phyloP scores from a whole-genome alignment of 805 yeast genomes.

The Clavispora carvajalis region DNA sequence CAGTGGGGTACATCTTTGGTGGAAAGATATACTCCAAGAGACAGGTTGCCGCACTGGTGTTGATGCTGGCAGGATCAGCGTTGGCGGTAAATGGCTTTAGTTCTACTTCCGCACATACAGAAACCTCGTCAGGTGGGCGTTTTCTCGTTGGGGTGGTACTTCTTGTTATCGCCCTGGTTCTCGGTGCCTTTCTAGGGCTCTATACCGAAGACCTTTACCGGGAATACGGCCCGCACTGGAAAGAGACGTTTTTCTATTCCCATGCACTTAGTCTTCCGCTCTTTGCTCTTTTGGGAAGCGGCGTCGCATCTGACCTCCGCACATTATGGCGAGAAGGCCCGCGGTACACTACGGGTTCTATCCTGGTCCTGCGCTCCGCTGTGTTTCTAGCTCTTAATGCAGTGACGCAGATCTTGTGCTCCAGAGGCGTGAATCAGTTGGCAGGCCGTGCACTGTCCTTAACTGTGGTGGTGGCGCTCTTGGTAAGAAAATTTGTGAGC shows the following conservation, averaged over 20 bases:
- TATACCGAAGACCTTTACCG: conserved; percentile 48
- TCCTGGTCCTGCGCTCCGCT: conserved; percentile 11
- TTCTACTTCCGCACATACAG: neutral
- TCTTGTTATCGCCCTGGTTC: conserved; percentile 42
- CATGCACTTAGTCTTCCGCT: conserved; percentile 54
- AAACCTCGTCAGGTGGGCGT: neutral
- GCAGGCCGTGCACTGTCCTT: conserved; percentile 56
- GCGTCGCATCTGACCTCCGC: conserved; percentile 12
- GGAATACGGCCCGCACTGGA: conserved; percentile 56
- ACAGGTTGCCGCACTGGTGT: conserved; percentile 47
- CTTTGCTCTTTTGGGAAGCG: conserved; percentile 33
- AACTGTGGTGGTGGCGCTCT: conserved; percentile 55
- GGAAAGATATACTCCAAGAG: conserved; percentile 37
- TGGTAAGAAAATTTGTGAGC: conserved; percentile 58
- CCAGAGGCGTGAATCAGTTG: conserved; percentile 61
- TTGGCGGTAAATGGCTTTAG: conserved; percentile 23
- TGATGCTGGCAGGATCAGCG: conserved; percentile 54
- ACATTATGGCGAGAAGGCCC: conserved; percentile 1
- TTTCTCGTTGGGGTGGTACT: conserved; percentile 34
- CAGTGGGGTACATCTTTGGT: conserved; percentile 45
- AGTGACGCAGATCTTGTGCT: conserved; percentile 41
- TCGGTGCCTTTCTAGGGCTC: conserved; percentile 55
- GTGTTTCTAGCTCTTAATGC: conserved; percentile 15
- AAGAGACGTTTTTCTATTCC: conserved; percentile 57
- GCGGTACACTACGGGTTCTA: neutral